Base-by-base conservation (phyloP, 1,284 basidiomycete species). In the Microbotryomycetes sp. region DNA sequence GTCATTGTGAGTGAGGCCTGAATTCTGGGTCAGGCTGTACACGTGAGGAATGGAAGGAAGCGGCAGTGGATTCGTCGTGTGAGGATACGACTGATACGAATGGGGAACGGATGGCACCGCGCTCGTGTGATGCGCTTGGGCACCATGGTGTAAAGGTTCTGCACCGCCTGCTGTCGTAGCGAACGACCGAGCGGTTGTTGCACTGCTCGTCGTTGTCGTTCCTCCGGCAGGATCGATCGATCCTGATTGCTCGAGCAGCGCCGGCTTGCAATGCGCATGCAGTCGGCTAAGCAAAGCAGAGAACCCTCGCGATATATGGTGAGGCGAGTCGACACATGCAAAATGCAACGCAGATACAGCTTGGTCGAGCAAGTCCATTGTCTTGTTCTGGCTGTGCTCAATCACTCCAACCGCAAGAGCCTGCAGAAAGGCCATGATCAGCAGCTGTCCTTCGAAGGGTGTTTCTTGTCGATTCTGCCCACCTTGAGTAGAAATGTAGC, bases 321-420 rank as follows among this genome's bases (percentile, higher is more conserved):
- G 66, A 41, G 61, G 55, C 1, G 59, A 53, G 51, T 67, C 66
- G 29, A 62, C 54, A 1, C 60, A 61, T 29, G 64, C 53, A 3
- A 47, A 31, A 52, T 62, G 57, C 18, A 67, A 60, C 2, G 57
- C 63, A 7, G 58, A 31, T 58, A 67, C 64, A 9, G 55, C 45
- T 52, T 64, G 58, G 24, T 64, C 59, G 51, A 68, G 64, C 7
- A 68, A 53, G 21, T 45, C 57, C 53, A 68, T 29, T 1, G 61
- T 57, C 30, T 61, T 68, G 13, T 52, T 52, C 35, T 65, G 63
- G 24, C 66, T 59, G 46, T 65, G 64, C 53, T 68, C 66, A 56
- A 68, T 61, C 7, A 68, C 66, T 0, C 66, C 66, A 30, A 65
- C 63, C 0, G 66, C 66, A 54, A 68, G 64, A 2, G 63, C 62